Base-by-base conservation (phyloP, 257 asterid genomes). In the Datura wrightii region DNA sequence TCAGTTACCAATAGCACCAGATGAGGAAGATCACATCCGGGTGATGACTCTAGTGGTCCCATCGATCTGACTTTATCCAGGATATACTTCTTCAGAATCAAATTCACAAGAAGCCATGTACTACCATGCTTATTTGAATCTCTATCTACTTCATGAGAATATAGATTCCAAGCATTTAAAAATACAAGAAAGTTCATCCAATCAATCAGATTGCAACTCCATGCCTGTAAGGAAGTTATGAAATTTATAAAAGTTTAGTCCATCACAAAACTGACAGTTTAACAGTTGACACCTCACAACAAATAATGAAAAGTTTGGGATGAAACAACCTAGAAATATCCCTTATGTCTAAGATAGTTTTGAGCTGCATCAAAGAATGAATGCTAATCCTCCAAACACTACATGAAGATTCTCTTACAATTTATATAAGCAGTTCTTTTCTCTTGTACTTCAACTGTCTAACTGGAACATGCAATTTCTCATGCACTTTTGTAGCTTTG, bases 161-260 rank as follows among this genome's bases (percentile, higher is more conserved):
- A 85, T 56, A 92, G 91, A 90, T 93, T 93, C 97, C 98, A 93
- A 42, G 99, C 99, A 86, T 97, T 95, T 83, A 95, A 88, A 86
- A 97, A 93, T 67, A 95, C 95, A 5, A 89, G 86, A 79, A 97
- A 95, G 87, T 91, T 94, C 92, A 94, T 85, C 99, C 98, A 97
- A 89, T 92, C 97, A 79, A 91, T 85, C 79, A 89, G 82, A 81
- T 90, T 90, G 5, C 86, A 83, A 87, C 83, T 87, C 82, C 89
- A 87, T 31, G 72, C 97, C 99, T 95, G 97, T 88, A 55, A 31
- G 18, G 3, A 59, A 72, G 56, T 41, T 24, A 41, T 24, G 42
- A 56, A 39, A 31, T 44, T 34, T 39, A 15, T 42, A 52, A 37
- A 44, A 83, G 15, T 62, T 36, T 39, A 9, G 65, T 37, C 9